These are phyloP conservation scores for Brachypodium distachyon DNA, from an alignment of 202 grass and related monocot genomes.

Conservation along the genomic window DNA sequence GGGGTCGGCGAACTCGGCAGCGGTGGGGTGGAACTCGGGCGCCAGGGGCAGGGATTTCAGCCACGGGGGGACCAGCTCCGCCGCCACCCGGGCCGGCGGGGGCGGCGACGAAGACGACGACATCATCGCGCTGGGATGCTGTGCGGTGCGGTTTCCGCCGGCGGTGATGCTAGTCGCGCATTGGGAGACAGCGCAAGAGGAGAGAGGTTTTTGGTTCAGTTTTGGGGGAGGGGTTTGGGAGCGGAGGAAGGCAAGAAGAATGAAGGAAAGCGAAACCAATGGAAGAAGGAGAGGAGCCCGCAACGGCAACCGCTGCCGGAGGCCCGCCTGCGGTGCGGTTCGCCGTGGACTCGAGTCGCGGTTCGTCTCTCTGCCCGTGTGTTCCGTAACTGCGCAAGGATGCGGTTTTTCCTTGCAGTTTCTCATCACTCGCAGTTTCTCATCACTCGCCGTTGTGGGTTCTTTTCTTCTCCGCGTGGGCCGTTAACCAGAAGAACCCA, in stretches of 20 bases:
- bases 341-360: not conserved
- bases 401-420: not conserved
- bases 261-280: not conserved
- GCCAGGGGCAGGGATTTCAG: slow-evolving; percentile 63
- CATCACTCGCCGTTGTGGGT: no score
- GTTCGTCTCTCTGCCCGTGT: not conserved
- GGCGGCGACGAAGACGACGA: not conserved
- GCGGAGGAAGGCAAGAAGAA: not conserved
- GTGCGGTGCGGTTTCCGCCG: not conserved
- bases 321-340: no score
- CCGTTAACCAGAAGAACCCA: no score
- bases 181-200: not conserved
- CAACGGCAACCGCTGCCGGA: not conserved
- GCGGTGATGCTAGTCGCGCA: slow-evolving; percentile 8
- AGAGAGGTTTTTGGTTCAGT: not conserved
- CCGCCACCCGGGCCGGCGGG: not conserved
- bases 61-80: slow-evolving; percentile 49
- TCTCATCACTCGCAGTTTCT: not conserved
- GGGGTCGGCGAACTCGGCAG: slow-evolving; percentile 51
- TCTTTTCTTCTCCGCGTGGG: no score
- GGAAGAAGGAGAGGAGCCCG: not conserved
- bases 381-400: not conserved
- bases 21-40: slow-evolving; percentile 77
- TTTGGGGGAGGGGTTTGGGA: not conserved
- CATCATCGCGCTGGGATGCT: not conserved